Conservation (phyloP, 108 stramenopile species). For the Nannochloropsis oceanica region DNA sequence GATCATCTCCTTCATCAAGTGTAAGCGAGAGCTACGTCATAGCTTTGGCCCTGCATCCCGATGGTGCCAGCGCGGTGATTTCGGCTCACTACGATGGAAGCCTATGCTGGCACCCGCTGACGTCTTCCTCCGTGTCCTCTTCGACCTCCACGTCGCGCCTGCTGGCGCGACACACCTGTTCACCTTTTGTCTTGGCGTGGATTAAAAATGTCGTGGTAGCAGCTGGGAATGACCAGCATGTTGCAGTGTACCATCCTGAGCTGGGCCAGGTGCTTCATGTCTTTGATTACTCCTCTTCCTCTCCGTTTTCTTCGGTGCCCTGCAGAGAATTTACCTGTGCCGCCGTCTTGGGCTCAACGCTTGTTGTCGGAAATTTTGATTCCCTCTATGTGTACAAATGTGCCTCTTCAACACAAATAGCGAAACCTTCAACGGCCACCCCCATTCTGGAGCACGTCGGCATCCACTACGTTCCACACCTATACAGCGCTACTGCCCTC, state of each 20-base stretch:
- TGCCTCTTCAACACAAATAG: background rate
- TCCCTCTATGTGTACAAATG: slow-evolving; percentile 28
- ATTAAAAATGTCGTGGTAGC: slow-evolving; percentile 33
- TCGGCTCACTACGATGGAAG: slow-evolving; percentile 45
- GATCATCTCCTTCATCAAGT: background rate
- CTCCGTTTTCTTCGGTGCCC: background rate
- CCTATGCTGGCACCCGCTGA: slow-evolving; percentile 30
- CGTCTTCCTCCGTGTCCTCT: background rate
- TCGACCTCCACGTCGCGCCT: background rate
- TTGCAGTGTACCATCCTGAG: slow-evolving; percentile 41
- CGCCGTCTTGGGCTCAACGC: background rate
- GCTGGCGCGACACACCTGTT: slow-evolving; percentile 32
- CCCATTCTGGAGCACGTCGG: background rate
- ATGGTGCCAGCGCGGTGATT: slow-evolving; percentile 39
- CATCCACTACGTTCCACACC: slow-evolving; percentile 8
- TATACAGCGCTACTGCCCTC: slow-evolving; percentile 47
- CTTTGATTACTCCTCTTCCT: slow-evolving; percentile 37
- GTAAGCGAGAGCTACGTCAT: slow-evolving; percentile 27
- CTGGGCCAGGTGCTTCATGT: slow-evolving; percentile 34
- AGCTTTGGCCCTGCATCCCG: slow-evolving; percentile 30
- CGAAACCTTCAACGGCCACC: background rate
- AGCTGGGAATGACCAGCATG: slow-evolving; percentile 43
- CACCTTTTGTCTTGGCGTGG: slow-evolving; percentile 45
- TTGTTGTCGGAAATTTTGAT: slow-evolving; percentile 49
- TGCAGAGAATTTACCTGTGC: background rate